phyloP scores from a whole-genome alignment of 345 rosid species.

The Hibiscus mutabilis region DNA sequence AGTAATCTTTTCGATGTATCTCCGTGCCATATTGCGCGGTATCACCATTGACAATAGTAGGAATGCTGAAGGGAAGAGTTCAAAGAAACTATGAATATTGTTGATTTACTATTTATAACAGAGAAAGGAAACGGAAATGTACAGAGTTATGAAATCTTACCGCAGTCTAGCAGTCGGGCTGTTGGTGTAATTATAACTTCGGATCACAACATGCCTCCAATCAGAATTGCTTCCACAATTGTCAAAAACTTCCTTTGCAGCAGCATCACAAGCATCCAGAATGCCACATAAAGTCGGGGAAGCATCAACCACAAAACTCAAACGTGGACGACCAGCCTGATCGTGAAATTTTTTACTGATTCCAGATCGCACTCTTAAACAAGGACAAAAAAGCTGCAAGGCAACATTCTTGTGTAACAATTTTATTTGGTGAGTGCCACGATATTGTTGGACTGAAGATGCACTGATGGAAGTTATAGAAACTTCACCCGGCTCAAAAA shows the following conservation, averaged over 20 bases:
- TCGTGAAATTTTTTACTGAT: constrained; percentile 43
- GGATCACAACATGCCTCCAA: constrained; percentile 52
- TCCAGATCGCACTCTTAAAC: constrained; percentile 57
- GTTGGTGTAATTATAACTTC: constrained; percentile 29
- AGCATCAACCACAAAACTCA: constrained; percentile 62
- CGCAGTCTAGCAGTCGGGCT: constrained; percentile 55
- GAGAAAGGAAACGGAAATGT: neutral
- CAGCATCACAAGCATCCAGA: constrained; percentile 57
- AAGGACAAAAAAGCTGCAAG: constrained; percentile 54
- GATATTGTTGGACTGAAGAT: constrained; percentile 34
- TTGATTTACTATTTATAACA: neutral
- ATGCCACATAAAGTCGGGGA: constrained; percentile 43
- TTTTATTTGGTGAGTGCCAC: constrained; percentile 40
- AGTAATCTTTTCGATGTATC: constrained; percentile 49
- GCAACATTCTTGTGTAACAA: constrained; percentile 33
- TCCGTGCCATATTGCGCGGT: constrained; percentile 49
- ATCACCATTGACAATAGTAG: constrained; percentile 37
- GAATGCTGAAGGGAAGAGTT: constrained; percentile 43
- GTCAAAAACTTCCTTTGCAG: constrained; percentile 30
- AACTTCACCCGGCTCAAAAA: constrained; percentile 46
- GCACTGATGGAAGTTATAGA: constrained; percentile 44
- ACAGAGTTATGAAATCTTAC: constrained; percentile 40
- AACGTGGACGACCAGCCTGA: constrained; percentile 47
- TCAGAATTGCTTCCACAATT: constrained; percentile 60
- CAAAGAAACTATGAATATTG: neutral